Evolutionary conservation across 225 moss, liverwort and hornwort species (phyloP).

Genomic region (Pseudisothecium myosuroides): DNA sequence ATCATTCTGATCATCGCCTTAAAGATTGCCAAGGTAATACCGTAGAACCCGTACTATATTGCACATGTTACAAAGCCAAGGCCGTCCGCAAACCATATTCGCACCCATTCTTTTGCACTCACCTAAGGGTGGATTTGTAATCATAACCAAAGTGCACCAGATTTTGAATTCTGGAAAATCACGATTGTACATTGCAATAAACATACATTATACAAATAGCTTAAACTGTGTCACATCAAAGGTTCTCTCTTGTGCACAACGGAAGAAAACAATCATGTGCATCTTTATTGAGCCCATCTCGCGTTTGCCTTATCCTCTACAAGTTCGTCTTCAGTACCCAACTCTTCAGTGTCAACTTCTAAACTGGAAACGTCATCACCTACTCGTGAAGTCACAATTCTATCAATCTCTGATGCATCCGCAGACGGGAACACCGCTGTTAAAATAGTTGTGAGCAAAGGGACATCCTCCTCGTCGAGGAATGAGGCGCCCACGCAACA

Average conservation of each 20-base stretch:
- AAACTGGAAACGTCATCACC: not conserved
- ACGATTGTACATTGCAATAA: not conserved
- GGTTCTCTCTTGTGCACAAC: not conserved
- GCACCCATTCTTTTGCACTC: not conserved
- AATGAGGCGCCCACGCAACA: slow-evolving; percentile 63
- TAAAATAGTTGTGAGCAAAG: slow-evolving; percentile 50
- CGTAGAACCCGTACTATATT: not conserved
- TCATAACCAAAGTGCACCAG: not conserved
- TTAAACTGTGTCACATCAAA: not conserved
- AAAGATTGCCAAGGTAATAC: slow-evolving; percentile 1
- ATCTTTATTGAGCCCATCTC: slow-evolving; percentile 17
- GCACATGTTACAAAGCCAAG: not conserved
- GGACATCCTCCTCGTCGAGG: slow-evolving; percentile 55
- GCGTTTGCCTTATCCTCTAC: slow-evolving; percentile 1
- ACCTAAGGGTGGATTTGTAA: not conserved
- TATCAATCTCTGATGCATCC: slow-evolving; percentile 44
- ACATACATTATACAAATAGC: not conserved
- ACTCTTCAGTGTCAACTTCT: not conserved
- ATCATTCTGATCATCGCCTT: slow-evolving; percentile 16
- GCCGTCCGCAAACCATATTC: not conserved
- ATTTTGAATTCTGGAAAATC: not conserved
- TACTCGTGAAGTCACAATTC: slow-evolving; percentile 35
- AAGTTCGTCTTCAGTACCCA: not conserved
- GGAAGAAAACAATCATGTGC: not conserved
- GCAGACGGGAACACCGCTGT: slow-evolving; percentile 65